A percentile compares a stretch with the other conserved stretches of the same genome.
Evolutionary conservation across 371 early-diverging fungal species (phyloP).

Genomic region (Mucor piriformis): DNA sequence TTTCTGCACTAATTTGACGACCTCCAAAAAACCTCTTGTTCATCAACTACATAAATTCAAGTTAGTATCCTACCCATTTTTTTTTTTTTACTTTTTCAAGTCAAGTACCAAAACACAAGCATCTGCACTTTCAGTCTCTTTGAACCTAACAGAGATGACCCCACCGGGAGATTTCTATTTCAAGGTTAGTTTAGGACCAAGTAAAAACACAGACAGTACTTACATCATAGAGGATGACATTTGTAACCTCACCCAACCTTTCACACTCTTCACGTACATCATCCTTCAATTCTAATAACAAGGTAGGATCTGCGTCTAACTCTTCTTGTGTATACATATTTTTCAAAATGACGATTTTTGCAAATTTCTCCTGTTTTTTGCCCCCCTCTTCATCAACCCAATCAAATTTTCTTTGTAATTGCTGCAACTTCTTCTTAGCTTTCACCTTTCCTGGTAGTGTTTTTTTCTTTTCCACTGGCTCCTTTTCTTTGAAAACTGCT

Average conservation of each 20-base stretch:
- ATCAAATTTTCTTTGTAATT: slow-evolving; percentile 86
- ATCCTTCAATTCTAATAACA: slow-evolving; percentile 89
- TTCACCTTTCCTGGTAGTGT: slow-evolving; percentile 60
- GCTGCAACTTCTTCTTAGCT: slow-evolving; percentile 71
- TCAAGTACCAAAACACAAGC: slow-evolving; percentile 76
- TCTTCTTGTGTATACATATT: slow-evolving; percentile 93
- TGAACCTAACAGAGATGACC: slow-evolving; percentile 86
- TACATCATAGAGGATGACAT: slow-evolving; percentile 86
- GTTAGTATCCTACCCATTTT: neutral
- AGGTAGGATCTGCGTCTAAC: slow-evolving; percentile 85
- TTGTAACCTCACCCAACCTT: slow-evolving; percentile 91
- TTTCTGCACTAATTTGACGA: slow-evolving; percentile 75
- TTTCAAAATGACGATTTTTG: slow-evolving; percentile 86
- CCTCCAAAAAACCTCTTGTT: slow-evolving; percentile 92
- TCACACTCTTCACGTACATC: slow-evolving; percentile 94
- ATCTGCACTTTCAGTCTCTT: slow-evolving; percentile 76
- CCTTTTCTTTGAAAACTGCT: slow-evolving; percentile 75
- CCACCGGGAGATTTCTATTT: slow-evolving; percentile 82
- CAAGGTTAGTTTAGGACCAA: neutral
- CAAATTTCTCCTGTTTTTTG: slow-evolving; percentile 73
- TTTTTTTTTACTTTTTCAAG: neutral
- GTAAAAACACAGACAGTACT: slow-evolving; percentile 21
- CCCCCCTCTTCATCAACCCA: slow-evolving; percentile 87
- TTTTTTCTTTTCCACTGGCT: slow-evolving; percentile 32
- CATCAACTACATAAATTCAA: slow-evolving; percentile 66